Evolutionary conservation across 2,329 filamentous ascomycete genomes (phyloP).

Genomic region (Apiospora koreana): DNA sequence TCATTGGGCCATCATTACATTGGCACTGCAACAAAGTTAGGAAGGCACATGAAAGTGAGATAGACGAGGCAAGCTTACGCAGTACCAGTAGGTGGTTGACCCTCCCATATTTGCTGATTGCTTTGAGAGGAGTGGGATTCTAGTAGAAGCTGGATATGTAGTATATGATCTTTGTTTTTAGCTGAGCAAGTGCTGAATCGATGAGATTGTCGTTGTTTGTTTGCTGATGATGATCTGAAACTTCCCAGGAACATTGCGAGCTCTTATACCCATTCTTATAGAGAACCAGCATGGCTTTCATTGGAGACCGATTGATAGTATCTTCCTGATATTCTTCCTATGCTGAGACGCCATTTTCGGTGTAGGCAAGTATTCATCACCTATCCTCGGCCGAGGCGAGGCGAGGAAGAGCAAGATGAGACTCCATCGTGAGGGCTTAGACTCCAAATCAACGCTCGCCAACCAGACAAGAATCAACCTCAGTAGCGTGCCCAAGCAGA

Average conservation of each 20-base stretch:
- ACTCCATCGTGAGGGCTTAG: background rate
- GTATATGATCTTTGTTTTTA: too few relatives aligned
- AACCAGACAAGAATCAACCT: background rate
- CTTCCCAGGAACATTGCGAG: background rate
- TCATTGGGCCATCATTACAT: background rate
- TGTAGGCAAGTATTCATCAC: background rate
- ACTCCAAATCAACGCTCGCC: background rate
- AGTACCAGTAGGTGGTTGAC: background rate
- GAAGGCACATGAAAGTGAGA: accelerated
- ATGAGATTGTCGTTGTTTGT: too few relatives aligned
- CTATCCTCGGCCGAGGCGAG: background rate
- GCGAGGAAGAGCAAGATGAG: background rate
- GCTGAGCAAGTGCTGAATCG: too few relatives aligned
- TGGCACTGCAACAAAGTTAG: background rate
- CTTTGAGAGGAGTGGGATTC: too few relatives aligned
- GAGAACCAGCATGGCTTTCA: background rate
- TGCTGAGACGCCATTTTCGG: background rate
- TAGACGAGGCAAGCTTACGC: background rate
- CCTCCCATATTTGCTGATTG: background rate
- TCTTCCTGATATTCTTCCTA: too few relatives aligned
- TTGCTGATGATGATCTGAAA: background rate
- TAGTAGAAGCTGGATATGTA: too few relatives aligned
- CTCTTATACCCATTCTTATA: background rate
- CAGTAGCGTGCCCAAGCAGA: background rate
- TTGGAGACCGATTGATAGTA: too few relatives aligned